These are phyloP conservation scores for Penicillium fimorum DNA, from an alignment of 495 filamentous ascomycete species.

Conservation along the genomic window DNA sequence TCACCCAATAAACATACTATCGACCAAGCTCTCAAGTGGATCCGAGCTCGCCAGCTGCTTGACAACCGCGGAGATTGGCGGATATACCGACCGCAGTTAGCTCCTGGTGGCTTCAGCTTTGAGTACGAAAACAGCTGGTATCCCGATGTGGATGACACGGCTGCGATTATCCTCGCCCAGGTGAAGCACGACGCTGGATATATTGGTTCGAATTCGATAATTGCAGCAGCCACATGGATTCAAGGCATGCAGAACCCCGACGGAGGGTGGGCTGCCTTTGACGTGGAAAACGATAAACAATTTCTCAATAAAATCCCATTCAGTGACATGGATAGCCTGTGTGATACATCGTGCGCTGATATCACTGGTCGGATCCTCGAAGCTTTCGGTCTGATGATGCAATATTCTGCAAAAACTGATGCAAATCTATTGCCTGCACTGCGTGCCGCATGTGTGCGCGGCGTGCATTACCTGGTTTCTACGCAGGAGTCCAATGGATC, in stretches of 20 bases:
- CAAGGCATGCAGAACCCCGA: slow-evolving; percentile 48
- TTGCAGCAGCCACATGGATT: slow-evolving; percentile 32
- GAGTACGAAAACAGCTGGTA: slow-evolving; percentile 36
- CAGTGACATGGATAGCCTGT: slow-evolving; percentile 43
- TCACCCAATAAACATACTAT: slow-evolving; percentile 1
- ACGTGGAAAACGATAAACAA: slow-evolving; percentile 36
- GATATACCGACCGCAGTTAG: slow-evolving; percentile 22
- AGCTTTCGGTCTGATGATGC: slow-evolving; percentile 34
- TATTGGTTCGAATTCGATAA: slow-evolving; percentile 10
- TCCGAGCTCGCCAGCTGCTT: slow-evolving; percentile 26
- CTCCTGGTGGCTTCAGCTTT: slow-evolving; percentile 36
- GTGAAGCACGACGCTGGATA: slow-evolving; percentile 25
- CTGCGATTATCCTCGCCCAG: slow-evolving; percentile 32
- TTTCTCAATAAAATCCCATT: slow-evolving; percentile 45
- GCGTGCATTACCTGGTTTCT: slow-evolving; percentile 18
- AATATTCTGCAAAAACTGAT: background rate
- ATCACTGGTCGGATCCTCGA: slow-evolving; percentile 41
- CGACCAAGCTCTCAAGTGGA: slow-evolving; percentile 24
- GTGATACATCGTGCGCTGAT: slow-evolving; percentile 36
- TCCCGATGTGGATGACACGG: slow-evolving; percentile 49
- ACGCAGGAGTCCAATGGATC: slow-evolving; percentile 29
- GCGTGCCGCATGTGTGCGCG: slow-evolving; percentile 43
- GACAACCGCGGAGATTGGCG: slow-evolving; percentile 32
- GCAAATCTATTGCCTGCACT: slow-evolving; percentile 27
- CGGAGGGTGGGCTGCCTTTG: slow-evolving; percentile 47